Evolutionary conservation across 148 eudicot genomes (phyloP), one percentile per base, ranked within the genome.

Genomic region (Cornus kousa): DNA sequence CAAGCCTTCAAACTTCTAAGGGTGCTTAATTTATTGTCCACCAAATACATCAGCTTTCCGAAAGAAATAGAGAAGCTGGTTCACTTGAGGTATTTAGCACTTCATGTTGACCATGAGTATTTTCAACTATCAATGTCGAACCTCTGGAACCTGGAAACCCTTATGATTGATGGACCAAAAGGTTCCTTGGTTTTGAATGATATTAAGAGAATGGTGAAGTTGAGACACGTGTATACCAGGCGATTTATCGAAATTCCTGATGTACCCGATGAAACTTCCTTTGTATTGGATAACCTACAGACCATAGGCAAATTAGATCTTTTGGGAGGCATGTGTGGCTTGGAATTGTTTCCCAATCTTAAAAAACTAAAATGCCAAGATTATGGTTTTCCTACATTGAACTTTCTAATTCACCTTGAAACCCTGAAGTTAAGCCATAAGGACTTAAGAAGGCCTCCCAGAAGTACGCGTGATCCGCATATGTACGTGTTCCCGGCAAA

Each of bases 11-110:
- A 46, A 46, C 11, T 46, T 46, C 53, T 46, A 2, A 46, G 53
- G 7, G 53, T 80, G 65, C 40, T 83, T 43, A 55, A 59, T 73
- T 28, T 75, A 67, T 46, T 11, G 7, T 17, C 32, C 40, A 23
- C 14, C 4, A 48, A 16, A 31, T 12, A 67, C 7, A 9, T 19
- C 37, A 5, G 5, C 5, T 67, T 39, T 8, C 53, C 77, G 24
- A 13, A 19, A 9, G 80, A 60, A 43, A 46, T 80, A 17, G 59
- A 22, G 13, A 9, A 9, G 5, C 78, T 80, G 8, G 74, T 53
- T 59, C 65, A 24, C 24, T 68, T 77, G 78, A 77, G 78, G 75
- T 83, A 59, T 71, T 73, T 80, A 66, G 74, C 71, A 12, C 22
- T 78, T 12, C 3, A 6, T 8, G 8, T 24, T 6, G 22, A 28